Percentiles rank a stretch among this genome's conserved stretches.
These are phyloP conservation scores for Saccharomycopsis sp. DNA, from an alignment of 805 yeast genomes.

Conservation along the genomic window DNA sequence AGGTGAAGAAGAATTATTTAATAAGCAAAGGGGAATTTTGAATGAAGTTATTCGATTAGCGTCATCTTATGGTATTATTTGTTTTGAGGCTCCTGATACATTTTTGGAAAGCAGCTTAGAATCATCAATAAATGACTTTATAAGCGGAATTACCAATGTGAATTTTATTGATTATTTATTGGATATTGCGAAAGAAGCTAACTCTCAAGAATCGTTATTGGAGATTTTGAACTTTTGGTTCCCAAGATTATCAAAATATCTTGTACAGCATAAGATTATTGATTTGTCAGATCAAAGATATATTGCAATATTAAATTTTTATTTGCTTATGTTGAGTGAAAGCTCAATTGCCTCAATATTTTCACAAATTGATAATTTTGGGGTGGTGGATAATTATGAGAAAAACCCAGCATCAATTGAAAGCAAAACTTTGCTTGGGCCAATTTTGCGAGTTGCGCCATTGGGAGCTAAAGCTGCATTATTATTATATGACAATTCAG, in stretches of 20 bases:
- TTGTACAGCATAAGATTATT: constrained; percentile 26
- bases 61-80: constrained; percentile 58
- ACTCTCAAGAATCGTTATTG: constrained; percentile 56
- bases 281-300: constrained; percentile 48
- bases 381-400: constrained; percentile 34
- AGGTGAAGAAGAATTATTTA: constrained; percentile 35
- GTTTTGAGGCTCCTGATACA: constrained; percentile 61
- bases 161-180: constrained; percentile 41
- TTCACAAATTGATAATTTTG: constrained; percentile 49
- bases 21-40: constrained; percentile 35
- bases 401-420: constrained; percentile 49
- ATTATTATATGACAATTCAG: constrained; percentile 36
- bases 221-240: constrained; percentile 23
- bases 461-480: constrained; percentile 43
- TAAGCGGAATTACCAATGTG: constrained; percentile 24
- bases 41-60: constrained; percentile 43
- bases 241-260: constrained; percentile 32
- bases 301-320: constrained; percentile 45
- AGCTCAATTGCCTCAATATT: constrained; percentile 58
- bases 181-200: constrained; percentile 50
- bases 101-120: constrained; percentile 26
- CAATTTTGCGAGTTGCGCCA: constrained; percentile 71
- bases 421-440: constrained; percentile 62
- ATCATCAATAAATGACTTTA: constrained; percentile 23
- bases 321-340: constrained; percentile 49